These are phyloP conservation scores for Exutisphaerella laricina DNA, from an alignment of 2,329 filamentous ascomycete genomes.

Conservation along the genomic window DNA sequence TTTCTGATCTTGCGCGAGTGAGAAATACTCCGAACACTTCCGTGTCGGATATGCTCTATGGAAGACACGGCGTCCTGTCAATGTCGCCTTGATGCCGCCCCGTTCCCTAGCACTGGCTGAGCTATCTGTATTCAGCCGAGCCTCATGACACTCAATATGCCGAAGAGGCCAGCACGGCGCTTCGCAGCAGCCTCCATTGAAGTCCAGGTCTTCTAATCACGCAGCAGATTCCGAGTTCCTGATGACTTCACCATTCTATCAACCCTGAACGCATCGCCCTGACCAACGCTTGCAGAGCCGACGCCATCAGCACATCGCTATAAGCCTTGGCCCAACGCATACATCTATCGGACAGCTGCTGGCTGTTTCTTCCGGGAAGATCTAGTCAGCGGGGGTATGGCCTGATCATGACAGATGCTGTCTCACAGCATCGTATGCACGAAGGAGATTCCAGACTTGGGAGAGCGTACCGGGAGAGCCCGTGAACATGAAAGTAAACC, in stretches of 20 bases:
- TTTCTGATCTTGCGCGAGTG: slow-evolving; percentile 18
- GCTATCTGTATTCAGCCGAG: slow-evolving; percentile 10
- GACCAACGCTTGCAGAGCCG: slow-evolving; percentile 12
- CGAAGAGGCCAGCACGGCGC: slow-evolving; percentile 11
- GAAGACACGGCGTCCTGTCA: slow-evolving; percentile 20
- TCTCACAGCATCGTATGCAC: no score
- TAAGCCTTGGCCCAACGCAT: slow-evolving; percentile 18
- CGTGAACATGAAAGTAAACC: no score
- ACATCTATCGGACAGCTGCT: slow-evolving; percentile 15
- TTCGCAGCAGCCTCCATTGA: slow-evolving; percentile 8
- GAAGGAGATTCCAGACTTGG: no score
- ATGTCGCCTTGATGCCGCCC: slow-evolving; percentile 4
- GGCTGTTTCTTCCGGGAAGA: slow-evolving; percentile 23
- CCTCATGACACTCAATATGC: slow-evolving; percentile 20
- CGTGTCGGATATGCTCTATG: slow-evolving; percentile 26
- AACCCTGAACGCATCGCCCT: slow-evolving; percentile 14
- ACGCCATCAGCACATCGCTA: slow-evolving; percentile 10
- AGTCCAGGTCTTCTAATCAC: slow-evolving; percentile 14
- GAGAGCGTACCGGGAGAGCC: no score
- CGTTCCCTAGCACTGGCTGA: slow-evolving; percentile 10
- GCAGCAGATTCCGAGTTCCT: slow-evolving; percentile 23
- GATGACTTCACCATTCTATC: slow-evolving; percentile 24
- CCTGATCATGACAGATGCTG: no score
- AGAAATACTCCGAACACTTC: slow-evolving; percentile 13
- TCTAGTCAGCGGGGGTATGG: slow-evolving; percentile 6